Evolutionary conservation across 441 rosid genomes (phyloP).

Genomic region (Syzygium syzygioides): DNA sequence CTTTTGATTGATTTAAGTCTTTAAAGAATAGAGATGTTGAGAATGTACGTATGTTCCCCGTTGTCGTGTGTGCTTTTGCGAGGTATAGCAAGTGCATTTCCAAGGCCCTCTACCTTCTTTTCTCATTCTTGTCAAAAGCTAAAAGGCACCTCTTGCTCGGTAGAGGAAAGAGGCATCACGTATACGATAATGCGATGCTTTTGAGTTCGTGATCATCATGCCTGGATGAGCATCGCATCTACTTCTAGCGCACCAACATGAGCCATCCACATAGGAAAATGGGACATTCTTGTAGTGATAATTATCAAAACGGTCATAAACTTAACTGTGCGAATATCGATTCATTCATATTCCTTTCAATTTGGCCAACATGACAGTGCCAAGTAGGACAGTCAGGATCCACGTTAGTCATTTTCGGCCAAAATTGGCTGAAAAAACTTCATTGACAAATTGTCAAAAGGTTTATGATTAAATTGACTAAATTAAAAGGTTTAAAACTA

Average conservation of each 20-base stretch:
- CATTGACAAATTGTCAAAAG: neutral
- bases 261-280: neutral
- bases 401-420: rapidly evolving
- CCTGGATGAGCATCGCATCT: neutral
- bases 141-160: neutral
- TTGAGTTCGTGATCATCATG: neutral
- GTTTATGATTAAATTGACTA: neutral
- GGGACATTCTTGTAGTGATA: neutral
- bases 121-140: neutral
- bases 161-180: neutral
- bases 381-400: rapidly evolving
- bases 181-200: neutral
- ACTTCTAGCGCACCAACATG: neutral
- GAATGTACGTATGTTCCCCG: neutral
- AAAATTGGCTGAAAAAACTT: rapidly evolving
- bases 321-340: neutral
- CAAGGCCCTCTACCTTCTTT: neutral
- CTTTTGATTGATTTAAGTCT: neutral
- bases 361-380: neutral
- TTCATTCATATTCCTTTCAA: rapidly evolving
- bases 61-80: neutral
- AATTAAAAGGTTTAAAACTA: neutral
- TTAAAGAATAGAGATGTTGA: neutral
- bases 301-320: neutral
- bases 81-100: neutral